These are phyloP conservation scores for Pyrenula aspistea DNA, from an alignment of 495 filamentous ascomycete genomes.

Conservation along the genomic window DNA sequence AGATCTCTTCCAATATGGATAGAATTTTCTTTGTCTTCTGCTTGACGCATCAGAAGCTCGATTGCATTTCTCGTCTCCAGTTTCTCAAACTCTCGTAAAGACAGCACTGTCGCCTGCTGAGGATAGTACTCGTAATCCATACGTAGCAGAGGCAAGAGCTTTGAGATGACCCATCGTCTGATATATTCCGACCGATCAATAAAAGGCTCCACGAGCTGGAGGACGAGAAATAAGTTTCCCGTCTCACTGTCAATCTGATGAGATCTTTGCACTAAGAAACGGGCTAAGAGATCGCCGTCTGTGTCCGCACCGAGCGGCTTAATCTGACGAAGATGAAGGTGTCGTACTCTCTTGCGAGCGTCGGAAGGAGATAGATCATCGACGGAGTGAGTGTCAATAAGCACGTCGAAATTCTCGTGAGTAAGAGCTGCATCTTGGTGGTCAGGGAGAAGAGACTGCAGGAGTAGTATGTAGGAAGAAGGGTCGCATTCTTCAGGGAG, in stretches of 20 bases:
- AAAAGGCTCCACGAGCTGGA: conserved; percentile 63
- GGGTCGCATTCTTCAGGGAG: conserved; percentile 69
- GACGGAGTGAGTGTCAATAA: conserved; percentile 47
- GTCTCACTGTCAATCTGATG: conserved; percentile 69
- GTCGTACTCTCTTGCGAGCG: conserved; percentile 57
- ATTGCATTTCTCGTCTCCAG: conserved; percentile 49
- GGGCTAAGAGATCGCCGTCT: conserved; percentile 41
- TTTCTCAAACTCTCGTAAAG: conserved; percentile 47
- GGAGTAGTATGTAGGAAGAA: conserved; percentile 44
- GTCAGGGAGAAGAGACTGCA: conserved; percentile 41
- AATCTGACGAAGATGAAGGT: conserved; percentile 56
- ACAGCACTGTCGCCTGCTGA: conserved; percentile 36
- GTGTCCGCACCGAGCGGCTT: conserved; percentile 28
- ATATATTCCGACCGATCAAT: conserved; percentile 52
- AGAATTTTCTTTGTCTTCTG: conserved; percentile 26
- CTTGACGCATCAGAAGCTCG: conserved; percentile 55
- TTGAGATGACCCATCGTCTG: conserved; percentile 66
- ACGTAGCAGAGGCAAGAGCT: conserved; percentile 63
- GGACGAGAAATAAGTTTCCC: conserved; percentile 60
- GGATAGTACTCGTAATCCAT: conserved; percentile 80
- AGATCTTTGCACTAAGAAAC: conserved; percentile 67
- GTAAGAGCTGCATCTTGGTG: conserved; percentile 16
- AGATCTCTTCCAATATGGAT: conserved; percentile 55
- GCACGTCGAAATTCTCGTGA: not conserved
- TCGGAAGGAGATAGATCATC: conserved; percentile 49